These are phyloP conservation scores for Lasiosphaeria ovina DNA, from an alignment of 495 filamentous ascomycete species.

Conservation along the genomic window DNA sequence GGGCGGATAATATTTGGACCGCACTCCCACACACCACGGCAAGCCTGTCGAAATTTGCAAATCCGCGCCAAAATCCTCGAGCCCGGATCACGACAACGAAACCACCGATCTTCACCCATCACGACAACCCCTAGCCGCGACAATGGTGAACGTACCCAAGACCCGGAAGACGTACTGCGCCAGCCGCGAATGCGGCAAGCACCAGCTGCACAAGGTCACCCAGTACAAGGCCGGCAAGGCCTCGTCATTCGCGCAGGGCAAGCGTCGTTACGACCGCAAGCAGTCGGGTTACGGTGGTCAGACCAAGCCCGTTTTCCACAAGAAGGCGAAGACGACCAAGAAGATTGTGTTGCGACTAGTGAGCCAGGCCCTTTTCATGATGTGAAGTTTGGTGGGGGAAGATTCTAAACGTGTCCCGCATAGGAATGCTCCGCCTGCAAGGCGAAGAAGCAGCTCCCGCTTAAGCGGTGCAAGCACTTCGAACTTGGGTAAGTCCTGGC, in stretches of 20 bases:
- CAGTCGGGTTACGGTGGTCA: conserved; percentile 99
- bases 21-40: conserved; percentile 28
- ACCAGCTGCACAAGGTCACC: conserved; percentile 91
- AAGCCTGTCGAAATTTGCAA: conserved; percentile 34
- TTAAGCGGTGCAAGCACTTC: conserved; percentile 99
- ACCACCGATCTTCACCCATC: conserved; percentile 26
- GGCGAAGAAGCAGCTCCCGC: conserved; percentile 94
- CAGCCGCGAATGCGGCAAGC: conserved; percentile 90
- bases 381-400: conserved; percentile 8
- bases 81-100: conserved; percentile 24
- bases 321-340: conserved; percentile 99
- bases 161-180: conserved; percentile 71
- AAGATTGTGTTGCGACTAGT: conserved; percentile 93
- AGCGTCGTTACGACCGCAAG: conserved; percentile 99
- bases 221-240: conserved; percentile 89
- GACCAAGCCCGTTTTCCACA: conserved; percentile 99
- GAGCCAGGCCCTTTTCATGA: conserved; percentile 13
- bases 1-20: conserved; percentile 30
- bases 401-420: conserved; percentile 46
- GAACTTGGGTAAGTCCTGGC: conserved; percentile 81
- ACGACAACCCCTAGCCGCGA: conserved; percentile 33
- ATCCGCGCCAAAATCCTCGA: conserved; percentile 27
- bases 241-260: conserved; percentile 94
- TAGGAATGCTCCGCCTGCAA: conserved; percentile 96
- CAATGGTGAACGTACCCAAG: conserved; percentile 46